These are phyloP conservation scores for Russula brevipes DNA, from an alignment of 768 basidiomycete species.

Conservation along the genomic window DNA sequence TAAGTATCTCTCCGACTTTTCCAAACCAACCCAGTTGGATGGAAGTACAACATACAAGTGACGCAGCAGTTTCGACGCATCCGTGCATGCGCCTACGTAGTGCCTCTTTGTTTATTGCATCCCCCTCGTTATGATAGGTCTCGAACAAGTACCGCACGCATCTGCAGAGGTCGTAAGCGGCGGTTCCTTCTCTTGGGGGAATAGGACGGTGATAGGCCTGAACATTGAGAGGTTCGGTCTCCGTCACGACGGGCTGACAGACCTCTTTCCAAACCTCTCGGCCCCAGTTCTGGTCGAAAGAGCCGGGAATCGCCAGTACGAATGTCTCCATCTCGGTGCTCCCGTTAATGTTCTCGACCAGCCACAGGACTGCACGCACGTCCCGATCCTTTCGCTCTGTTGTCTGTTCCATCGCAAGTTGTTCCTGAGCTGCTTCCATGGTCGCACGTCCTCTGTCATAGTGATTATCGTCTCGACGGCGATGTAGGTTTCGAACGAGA, in stretches of 20 bases:
- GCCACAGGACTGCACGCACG: not conserved
- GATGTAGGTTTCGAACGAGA: not conserved
- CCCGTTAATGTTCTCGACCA: not conserved
- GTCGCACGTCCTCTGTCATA: not conserved
- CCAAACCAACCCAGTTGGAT: not conserved
- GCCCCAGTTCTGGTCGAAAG: not conserved
- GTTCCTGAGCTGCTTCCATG: not conserved
- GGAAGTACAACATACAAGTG: not conserved
- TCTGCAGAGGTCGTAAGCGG: not conserved
- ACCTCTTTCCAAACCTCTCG: not conserved
- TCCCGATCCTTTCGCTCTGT: not conserved
- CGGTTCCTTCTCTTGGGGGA: not conserved
- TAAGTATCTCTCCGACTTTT: not conserved
- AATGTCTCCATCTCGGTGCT: not conserved
- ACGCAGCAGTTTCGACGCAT: not conserved
- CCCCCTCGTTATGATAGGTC: not conserved
- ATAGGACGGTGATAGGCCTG: not conserved
- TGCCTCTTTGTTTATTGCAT: not conserved
- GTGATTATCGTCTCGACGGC: fast-evolving
- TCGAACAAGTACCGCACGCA: not conserved
- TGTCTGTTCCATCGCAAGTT: not conserved
- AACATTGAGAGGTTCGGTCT: not conserved
- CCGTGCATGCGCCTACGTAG: not conserved
- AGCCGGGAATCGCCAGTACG: not conserved
- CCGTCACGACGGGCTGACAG: not conserved